phyloP scores from a whole-genome alignment of 2,329 filamentous ascomycete species.

The Sporothrix mexicana region DNA sequence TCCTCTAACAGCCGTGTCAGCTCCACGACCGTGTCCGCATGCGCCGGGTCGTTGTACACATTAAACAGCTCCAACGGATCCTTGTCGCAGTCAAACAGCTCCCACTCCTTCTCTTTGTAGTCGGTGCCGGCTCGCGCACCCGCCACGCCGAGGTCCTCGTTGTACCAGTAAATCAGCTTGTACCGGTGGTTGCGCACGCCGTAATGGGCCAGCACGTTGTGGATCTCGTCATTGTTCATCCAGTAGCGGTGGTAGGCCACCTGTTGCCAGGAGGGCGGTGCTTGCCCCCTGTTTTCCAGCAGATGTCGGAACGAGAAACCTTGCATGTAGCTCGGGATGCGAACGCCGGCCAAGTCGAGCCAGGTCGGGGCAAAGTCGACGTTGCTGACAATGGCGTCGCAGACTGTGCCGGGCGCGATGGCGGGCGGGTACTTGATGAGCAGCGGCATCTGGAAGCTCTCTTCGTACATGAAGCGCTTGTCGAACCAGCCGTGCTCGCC shows the following conservation, averaged over 20 bases:
- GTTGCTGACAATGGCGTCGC: slow-evolving; percentile 50
- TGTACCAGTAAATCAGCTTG: slow-evolving; percentile 64
- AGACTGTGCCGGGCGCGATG: slow-evolving; percentile 45
- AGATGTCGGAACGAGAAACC: neutral
- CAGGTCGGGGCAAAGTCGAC: slow-evolving; percentile 61
- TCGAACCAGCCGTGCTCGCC: slow-evolving; percentile 65
- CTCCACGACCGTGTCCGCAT: neutral
- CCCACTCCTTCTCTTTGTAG: slow-evolving; percentile 56
- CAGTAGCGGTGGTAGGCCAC: slow-evolving; percentile 53
- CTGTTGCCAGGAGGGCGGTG: neutral
- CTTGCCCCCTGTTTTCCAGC: neutral
- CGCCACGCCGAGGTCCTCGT: slow-evolving; percentile 53
- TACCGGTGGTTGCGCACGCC: slow-evolving; percentile 58
- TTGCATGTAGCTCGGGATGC: slow-evolving; percentile 46
- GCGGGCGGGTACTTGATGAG: slow-evolving; percentile 53
- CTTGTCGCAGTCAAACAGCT: slow-evolving; percentile 58
- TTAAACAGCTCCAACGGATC: slow-evolving; percentile 59
- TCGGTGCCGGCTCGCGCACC: slow-evolving; percentile 50
- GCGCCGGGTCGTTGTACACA: slow-evolving; percentile 42
- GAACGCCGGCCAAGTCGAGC: slow-evolving; percentile 52
- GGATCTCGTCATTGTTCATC: slow-evolving; percentile 60
- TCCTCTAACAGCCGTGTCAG: neutral
- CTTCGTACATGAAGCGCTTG: slow-evolving; percentile 64
- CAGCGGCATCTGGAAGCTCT: slow-evolving; percentile 63
- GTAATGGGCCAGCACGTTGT: slow-evolving; percentile 59